Percentiles rank a stretch among this genome's conserved stretches.
phyloP scores from a whole-genome alignment of 2,329 filamentous ascomycete species.

The Emergomyces orientalis region DNA sequence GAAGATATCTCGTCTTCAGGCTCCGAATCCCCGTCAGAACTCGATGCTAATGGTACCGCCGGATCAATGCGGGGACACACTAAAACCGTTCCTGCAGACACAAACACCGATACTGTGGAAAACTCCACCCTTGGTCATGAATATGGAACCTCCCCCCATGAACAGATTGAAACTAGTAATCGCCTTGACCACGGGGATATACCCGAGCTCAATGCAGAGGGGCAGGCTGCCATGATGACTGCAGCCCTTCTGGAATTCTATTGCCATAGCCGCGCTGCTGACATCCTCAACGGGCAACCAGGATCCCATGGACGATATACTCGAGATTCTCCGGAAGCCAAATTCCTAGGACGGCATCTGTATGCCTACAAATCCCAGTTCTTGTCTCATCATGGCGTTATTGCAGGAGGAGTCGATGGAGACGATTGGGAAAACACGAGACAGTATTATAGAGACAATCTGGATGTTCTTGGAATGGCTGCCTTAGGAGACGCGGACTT shows the following conservation, averaged over 20 bases:
- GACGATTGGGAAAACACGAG: constrained; percentile 30
- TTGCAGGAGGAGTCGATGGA: constrained; percentile 32
- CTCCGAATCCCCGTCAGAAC: constrained; percentile 24
- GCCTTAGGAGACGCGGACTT: constrained; percentile 30
- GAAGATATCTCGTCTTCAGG: constrained; percentile 32
- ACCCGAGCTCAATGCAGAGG: constrained; percentile 26
- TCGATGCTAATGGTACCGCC: constrained; percentile 14
- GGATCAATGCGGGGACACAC: constrained; percentile 4
- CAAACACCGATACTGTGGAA: neutral
- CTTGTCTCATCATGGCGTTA: constrained; percentile 33
- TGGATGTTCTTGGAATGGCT: constrained; percentile 33
- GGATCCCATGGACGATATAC: constrained; percentile 29
- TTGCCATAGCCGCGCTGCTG: constrained; percentile 35
- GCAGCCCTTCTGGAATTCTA: constrained; percentile 39
- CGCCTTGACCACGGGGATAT: constrained; percentile 12
- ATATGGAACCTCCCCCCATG: neutral
- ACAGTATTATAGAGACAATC: constrained; percentile 36
- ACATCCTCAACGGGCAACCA: constrained; percentile 35
- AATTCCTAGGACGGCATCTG: constrained; percentile 34
- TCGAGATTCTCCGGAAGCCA: constrained; percentile 35
- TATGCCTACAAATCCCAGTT: constrained; percentile 37
- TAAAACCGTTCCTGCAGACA: neutral
- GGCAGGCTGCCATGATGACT: constrained; percentile 35
- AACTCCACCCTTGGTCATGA: neutral
- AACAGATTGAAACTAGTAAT: constrained; percentile 9